Conservation (phyloP, 805 yeast genomes). For the Pichia scutulata region DNA sequence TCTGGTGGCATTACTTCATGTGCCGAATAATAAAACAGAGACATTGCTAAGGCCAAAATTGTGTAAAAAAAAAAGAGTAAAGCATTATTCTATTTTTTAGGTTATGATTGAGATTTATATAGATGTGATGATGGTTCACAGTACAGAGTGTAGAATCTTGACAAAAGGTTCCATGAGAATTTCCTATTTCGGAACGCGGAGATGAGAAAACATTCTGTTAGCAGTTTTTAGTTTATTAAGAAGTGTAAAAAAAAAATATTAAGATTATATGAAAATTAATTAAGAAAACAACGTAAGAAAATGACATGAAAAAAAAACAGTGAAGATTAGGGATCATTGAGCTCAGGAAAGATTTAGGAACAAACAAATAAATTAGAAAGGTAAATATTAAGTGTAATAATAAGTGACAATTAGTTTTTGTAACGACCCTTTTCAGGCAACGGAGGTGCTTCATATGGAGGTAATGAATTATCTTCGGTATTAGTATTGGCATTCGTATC, state of each 20-base stretch:
- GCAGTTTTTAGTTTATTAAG: too few relatives aligned
- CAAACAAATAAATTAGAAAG: neutral
- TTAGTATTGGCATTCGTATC: neutral
- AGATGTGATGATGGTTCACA: neutral
- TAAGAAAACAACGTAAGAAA: neutral
- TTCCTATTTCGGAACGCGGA: neutral
- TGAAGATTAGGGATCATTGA: neutral
- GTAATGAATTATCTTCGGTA: neutral
- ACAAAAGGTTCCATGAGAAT: neutral
- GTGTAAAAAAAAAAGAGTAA: neutral
- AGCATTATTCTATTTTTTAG: too few relatives aligned
- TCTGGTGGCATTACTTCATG: neutral
- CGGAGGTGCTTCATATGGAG: slow-evolving; percentile 2
- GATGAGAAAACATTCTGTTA: too few relatives aligned
- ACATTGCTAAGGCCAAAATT: neutral
- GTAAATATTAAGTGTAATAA: neutral
- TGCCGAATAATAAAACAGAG: neutral
- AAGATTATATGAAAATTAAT: too few relatives aligned
- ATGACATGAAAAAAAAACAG: too few relatives aligned
- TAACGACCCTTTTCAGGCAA: slow-evolving; percentile 4
- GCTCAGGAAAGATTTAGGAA: neutral
- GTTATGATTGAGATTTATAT: neutral
- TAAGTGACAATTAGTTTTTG: neutral
- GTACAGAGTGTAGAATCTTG: neutral
- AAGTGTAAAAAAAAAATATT: too few relatives aligned